Evolutionary conservation across 148 eudicot genomes (phyloP).

Genomic region (Salicornia ramosissima): DNA sequence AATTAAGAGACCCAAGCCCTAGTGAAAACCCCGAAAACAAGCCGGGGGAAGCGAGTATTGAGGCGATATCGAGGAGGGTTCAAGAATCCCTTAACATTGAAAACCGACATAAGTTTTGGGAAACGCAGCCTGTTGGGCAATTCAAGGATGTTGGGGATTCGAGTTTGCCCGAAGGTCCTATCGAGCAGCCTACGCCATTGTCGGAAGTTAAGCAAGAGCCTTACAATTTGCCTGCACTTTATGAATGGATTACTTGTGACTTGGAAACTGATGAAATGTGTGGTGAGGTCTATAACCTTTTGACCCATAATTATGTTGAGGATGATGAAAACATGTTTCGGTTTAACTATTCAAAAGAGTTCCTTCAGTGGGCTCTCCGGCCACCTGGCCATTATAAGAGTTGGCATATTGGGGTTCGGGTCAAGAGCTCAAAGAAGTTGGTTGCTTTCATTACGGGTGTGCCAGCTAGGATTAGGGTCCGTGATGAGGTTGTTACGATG

Average conservation of each 20-base stretch:
- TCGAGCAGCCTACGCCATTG: conserved; percentile 55
- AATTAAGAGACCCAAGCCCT: conserved; percentile 25
- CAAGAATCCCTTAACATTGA: conserved; percentile 60
- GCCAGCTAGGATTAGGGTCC: conserved; percentile 72
- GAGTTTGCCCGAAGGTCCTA: conserved; percentile 62
- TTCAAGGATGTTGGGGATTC: conserved; percentile 57
- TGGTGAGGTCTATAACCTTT: conserved; percentile 59
- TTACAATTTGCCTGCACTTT: conserved; percentile 59
- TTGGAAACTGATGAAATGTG: conserved; percentile 72
- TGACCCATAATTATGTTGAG: conserved; percentile 80
- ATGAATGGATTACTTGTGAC: conserved; percentile 91
- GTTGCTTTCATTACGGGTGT: conserved; percentile 84
- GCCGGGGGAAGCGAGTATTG: conserved; percentile 30
- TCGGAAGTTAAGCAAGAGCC: conserved; percentile 70
- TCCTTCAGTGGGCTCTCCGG: conserved; percentile 79
- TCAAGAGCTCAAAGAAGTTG: conserved; percentile 62
- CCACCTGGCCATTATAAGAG: conserved; percentile 73
- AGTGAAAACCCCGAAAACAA: conserved; percentile 32
- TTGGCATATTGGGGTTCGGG: conserved; percentile 92
- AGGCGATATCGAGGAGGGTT: conserved; percentile 41
- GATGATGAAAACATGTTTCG: conserved; percentile 94
- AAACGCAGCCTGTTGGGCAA: conserved; percentile 73
- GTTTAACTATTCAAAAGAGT: conserved; percentile 81
- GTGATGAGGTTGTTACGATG: conserved; percentile 55
- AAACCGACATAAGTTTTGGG: conserved; percentile 70